Evolutionary conservation across 768 basidiomycete genomes (phyloP).

Genomic region (Rubroboletus pulcherrimus): DNA sequence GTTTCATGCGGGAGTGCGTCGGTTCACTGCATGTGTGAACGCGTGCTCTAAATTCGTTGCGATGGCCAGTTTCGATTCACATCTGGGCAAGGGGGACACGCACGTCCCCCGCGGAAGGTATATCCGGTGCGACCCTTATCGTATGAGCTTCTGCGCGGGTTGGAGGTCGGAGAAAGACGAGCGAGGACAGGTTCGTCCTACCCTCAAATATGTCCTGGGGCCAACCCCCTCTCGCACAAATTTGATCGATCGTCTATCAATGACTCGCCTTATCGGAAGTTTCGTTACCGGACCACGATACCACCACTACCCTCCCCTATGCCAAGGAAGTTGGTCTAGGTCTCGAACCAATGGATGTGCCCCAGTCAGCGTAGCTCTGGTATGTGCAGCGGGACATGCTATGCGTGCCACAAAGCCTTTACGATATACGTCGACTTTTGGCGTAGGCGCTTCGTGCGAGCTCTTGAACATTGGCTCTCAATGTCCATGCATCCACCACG

Average conservation of each 20-base stretch:
- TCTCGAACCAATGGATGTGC: not conserved
- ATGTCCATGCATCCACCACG: too few species aligned
- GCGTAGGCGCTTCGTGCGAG: not conserved
- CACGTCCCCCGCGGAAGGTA: not conserved
- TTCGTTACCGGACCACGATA: not conserved
- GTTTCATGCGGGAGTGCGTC: not conserved
- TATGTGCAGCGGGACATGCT: not conserved
- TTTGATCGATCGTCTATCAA: not conserved
- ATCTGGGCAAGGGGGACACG: slow-evolving; percentile 5
- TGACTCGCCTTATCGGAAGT: not conserved
- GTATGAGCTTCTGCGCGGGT: not conserved
- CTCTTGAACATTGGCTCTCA: not conserved
- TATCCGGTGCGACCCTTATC: not conserved
- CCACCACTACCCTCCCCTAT: not conserved
- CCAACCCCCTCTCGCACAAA: not conserved
- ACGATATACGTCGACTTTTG: not conserved
- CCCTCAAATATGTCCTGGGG: not conserved
- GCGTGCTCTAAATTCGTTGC: slow-evolving; percentile 2
- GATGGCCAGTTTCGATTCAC: not conserved
- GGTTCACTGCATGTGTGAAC: not conserved
- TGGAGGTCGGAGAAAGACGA: not conserved
- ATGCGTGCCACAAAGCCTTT: too few species aligned
- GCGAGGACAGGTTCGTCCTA: too few species aligned
- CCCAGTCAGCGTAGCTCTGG: not conserved
- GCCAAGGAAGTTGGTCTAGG: too few species aligned